A percentile compares a stretch with the other conserved stretches of the same genome.
Conservation (phyloP, 495 filamentous ascomycete species). For the Staphylotrichum longicolle region DNA sequence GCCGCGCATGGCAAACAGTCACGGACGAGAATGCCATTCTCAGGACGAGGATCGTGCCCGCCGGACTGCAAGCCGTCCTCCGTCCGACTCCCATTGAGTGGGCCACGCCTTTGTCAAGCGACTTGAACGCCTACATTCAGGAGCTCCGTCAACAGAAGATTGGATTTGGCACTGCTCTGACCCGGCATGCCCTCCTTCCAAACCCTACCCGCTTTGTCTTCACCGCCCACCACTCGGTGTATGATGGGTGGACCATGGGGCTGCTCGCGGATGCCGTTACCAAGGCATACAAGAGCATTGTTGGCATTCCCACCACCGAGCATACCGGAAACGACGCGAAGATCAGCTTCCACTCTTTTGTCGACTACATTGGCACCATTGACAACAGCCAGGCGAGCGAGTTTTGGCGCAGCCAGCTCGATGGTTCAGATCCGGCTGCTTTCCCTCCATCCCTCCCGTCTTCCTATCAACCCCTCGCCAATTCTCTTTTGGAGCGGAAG, state of each 20-base stretch:
- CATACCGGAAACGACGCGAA: conserved; percentile 1
- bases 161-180: conserved; percentile 23
- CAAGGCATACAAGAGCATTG: conserved; percentile 25
- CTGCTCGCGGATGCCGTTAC: conserved; percentile 48
- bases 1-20: neutral
- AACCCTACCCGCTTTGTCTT: conserved; percentile 43
- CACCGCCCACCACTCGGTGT: conserved; percentile 63
- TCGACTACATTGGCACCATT: conserved; percentile 25
- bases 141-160: conserved; percentile 4
- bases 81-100: neutral
- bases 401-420: conserved; percentile 4
- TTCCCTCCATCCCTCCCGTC: neutral
- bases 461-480: conserved; percentile 2
- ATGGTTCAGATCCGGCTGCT: neutral
- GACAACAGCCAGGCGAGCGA: neutral
- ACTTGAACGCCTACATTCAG: neutral
- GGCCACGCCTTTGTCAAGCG: neutral
- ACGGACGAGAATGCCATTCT: neutral
- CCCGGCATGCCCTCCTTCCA: conserved; percentile 27
- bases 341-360: conserved; percentile 33
- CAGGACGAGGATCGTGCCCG: neutral
- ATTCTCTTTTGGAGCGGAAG: neutral
- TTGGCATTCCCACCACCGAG: neutral
- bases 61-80: neutral
- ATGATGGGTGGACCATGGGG: conserved; percentile 61